Conservation (phyloP, 1,284 basidiomycete species). For the Apiotrichum siamense region DNA sequence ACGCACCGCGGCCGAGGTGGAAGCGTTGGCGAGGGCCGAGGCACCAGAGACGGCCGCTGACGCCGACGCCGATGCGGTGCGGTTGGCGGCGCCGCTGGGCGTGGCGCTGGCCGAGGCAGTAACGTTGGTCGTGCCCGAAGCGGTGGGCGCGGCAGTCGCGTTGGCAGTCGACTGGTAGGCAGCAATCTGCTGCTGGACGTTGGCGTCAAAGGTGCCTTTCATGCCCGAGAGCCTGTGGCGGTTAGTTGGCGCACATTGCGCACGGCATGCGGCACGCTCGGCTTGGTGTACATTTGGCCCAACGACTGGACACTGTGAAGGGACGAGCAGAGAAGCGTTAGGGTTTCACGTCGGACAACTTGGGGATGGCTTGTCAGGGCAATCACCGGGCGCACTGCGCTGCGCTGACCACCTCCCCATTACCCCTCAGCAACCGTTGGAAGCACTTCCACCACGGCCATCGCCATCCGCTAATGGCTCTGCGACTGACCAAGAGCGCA, state of each 20-base stretch:
- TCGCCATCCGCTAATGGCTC: too few species aligned
- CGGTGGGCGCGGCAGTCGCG: conserved; percentile 7
- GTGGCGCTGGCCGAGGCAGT: conserved; percentile 2
- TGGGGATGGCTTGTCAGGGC: too few species aligned
- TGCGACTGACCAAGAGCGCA: not conserved
- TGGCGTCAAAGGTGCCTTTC: conserved; percentile 41
- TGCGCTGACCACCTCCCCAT: too few species aligned
- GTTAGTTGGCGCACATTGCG: not conserved
- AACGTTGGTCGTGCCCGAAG: not conserved
- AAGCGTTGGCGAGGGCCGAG: conserved; percentile 1
- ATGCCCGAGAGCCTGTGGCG: conserved; percentile 34
- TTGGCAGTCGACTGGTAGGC: conserved; percentile 25
- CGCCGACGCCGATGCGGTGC: not conserved
- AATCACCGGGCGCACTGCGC: too few species aligned
- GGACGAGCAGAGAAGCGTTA: too few species aligned
- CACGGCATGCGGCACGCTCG: not conserved
- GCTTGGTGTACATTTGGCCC: too few species aligned
- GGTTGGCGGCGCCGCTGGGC: conserved; percentile 2
- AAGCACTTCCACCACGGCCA: too few species aligned
- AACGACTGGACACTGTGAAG: too few species aligned
- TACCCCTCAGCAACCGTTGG: too few species aligned
- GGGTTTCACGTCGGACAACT: too few species aligned
- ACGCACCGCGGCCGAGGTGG: conserved; percentile 7
- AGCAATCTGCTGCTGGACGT: conserved; percentile 17
- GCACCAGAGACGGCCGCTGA: conserved; percentile 9